These are phyloP conservation scores for Xerocomus minutiporus DNA, from an alignment of 1,284 basidiomycete genomes.

Conservation along the genomic window DNA sequence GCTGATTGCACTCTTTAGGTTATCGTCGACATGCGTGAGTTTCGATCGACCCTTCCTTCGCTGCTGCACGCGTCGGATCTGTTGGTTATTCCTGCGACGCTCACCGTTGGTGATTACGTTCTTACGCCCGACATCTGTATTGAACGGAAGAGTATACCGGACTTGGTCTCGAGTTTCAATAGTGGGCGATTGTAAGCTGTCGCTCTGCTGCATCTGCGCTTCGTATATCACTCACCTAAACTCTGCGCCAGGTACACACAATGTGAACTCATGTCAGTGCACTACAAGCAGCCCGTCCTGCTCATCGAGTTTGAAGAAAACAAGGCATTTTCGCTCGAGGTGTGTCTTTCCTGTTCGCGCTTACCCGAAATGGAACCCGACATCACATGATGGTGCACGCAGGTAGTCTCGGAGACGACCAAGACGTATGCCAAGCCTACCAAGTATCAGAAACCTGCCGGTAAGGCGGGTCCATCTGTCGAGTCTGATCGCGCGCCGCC, in stretches of 20 bases:
- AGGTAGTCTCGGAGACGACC: constrained; percentile 59
- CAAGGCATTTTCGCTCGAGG: constrained; percentile 89
- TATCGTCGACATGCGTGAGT: constrained; percentile 96
- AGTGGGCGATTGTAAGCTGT: constrained; percentile 83
- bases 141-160: constrained; percentile 91
- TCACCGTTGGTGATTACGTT: constrained; percentile 96
- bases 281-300: constrained; percentile 92
- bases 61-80: constrained; percentile 83
- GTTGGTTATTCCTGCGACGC: constrained; percentile 82
- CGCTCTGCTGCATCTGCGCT: neutral
- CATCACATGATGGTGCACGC: neutral
- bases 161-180: constrained; percentile 89
- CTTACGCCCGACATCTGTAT: constrained; percentile 94
- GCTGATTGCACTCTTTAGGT: constrained; percentile 47
- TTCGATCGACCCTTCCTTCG: constrained; percentile 89
- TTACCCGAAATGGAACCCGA: neutral
- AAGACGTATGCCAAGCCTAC: constrained; percentile 56
- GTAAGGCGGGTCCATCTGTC: constrained; percentile 43
- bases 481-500: constrained; percentile 41
- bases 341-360: constrained; percentile 34
- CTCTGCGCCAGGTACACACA: constrained; percentile 75
- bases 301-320: constrained; percentile 99
- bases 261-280: constrained; percentile 94
- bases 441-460: constrained; percentile 47
- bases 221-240: neutral